Evolutionary conservation across 2,329 filamentous ascomycete genomes (phyloP), one percentile per base, ranked within the genome.

Genomic region (Trichoderma breve): DNA sequence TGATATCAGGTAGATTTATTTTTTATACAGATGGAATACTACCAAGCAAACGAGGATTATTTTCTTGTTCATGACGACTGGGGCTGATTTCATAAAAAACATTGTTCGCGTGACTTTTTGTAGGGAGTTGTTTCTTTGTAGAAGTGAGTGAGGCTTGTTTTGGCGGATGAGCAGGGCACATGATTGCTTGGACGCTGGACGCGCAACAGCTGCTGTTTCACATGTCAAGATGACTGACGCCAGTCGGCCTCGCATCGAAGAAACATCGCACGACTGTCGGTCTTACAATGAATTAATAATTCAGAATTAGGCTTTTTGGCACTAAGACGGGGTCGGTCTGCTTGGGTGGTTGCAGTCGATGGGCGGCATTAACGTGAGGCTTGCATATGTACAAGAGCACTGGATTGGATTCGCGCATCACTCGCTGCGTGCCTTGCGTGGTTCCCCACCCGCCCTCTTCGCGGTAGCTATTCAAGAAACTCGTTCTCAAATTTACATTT

Each of bases 11-110:
- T 68, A 68, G 53, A 65, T 14, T 26, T 34, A 53, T 24, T 24
- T 32, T 30, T n/a, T 65, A 71, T 36, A 58, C 69, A 66, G 28
- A 66, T 60, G 62, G 51, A 65, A 71, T 55, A 66, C 51, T 66
- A 71, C 69, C 36, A 71, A 64, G 39, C 15, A 64, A 63, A 51
- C 9, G 53, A 65, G 21, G 61, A 34, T 30, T 26, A 11, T 12
- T 65, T 65, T 53, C 39, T n/a, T 65, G 18, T 65, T 53, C 39
- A 53, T 51, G 62, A 30, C 39, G 3, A 51, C 11, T 12, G 9
- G 14, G 12, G 12, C 28, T 53, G 8, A 8, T 55, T 53, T 36
- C 12, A 15, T 36, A 3, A 36, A 34, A 36, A 0, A 36, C 11
- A 32, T 26, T 30, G 57, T 60, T 43, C 64, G 11, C 51, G 64